Evolutionary conservation across 148 eudicot genomes (phyloP), one percentile per base, ranked within the genome.

Genomic region (Rhododendron ferrugineum): DNA sequence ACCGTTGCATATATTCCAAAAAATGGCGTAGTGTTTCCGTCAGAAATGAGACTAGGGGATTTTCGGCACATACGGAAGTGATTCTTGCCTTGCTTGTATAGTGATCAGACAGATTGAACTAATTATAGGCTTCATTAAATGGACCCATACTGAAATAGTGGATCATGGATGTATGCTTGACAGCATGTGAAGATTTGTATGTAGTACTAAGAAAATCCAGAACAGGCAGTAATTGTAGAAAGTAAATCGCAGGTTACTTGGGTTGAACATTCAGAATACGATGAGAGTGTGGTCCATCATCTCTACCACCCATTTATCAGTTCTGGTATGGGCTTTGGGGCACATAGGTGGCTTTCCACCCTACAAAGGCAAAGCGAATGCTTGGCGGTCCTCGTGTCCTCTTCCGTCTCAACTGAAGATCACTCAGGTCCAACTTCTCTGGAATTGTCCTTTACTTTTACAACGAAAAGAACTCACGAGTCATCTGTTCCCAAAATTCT

Each of bases 241-340:
- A 15, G 26, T n/a, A 60, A 79, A 70, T 81, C 86, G 84, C 91
- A 96, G 98, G 96, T 96, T 47, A 96, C 93, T 32, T 96, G 98
- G 96, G 87, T 96, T 76, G 98, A 96, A 82, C 98, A 96, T 87
- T 84, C 86, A 34, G 95, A 94, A 88, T 96, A 93, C 75, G 92
- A 93, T 68, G 95, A 93, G 79, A 89, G 73, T 68, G 76, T 37
- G 62, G 86, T 92, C 56, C 93, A 91, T 77, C 89, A 86, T 11
- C 83, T 92, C 30, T 94, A 86, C 87, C 93, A 86, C 49, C 92
- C 96, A 34, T 81, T 94, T 81, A 13, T 94, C 82, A 89, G 87
- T 77, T 96, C 94, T 6, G 98, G 98, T 73, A 13, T 87, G 86
- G 98, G 89, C 47, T 94, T 91, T 87, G 96, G 98, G 82, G 96